Base-by-base conservation (phyloP, 306 rosid species). In the Lathyrus tuberosus region DNA sequence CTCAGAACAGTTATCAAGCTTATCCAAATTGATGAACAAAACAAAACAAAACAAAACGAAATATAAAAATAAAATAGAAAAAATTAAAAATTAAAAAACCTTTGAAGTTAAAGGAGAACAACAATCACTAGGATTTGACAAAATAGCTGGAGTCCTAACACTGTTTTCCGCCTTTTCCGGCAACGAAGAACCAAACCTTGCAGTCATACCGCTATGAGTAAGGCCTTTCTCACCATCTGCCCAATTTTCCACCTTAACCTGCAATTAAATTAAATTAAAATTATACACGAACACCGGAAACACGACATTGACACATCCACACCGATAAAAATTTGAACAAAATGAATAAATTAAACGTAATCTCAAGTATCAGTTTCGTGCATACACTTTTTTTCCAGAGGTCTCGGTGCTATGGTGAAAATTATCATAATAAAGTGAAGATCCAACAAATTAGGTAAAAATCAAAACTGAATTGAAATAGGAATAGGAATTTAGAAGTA, bases 221-320 rank as follows among this genome's bases (percentile, higher is more conserved):
- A 66, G 22, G 2, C 52, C 83, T 84, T 86, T 80, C 16, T 42
- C 74, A 46, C 82, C 90, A 70, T 85, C 84, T 5, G 81, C 73
- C 97, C 97, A 95, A 62, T 3, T 79, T 75, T 79, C 71, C 53
- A 91, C 96, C 87, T 86, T 91, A 52, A 85, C 87, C 99, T 95
- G 77, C 6, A 51, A 35, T 68, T 35, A 10, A 14, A 14, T 52
- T 4, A 11, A 20, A 52, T 20, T 20, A 7, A 35, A 35, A 35
- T 7, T 7, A 35, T 35, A 1, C 40, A 35, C 40, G 1, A 0
- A 35, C 40, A 33, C 38, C 38, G 0, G 38, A 33, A 33, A 33
- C 38, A 35, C 40, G 2, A 35, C 40, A 35, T 2, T 0, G 8
- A 33, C 37, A 33, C 37, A 31, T 31, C 38, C 38, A 33, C 38